phyloP scores from a whole-genome alignment of 2,329 filamentous ascomycete species.

The Cercospora zeae-maydis region DNA sequence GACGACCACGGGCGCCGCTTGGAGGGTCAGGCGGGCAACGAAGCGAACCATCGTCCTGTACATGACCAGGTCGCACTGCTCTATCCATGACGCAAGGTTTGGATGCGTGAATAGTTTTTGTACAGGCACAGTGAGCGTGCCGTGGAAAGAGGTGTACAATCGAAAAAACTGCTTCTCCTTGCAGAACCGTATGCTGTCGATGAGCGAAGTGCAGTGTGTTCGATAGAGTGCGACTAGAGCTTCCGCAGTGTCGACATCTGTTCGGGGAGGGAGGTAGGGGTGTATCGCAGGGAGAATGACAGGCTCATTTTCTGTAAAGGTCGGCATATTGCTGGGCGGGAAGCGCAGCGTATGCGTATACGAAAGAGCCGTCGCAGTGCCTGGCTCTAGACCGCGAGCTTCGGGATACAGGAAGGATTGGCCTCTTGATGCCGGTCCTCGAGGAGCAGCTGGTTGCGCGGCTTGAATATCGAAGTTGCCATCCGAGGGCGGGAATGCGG shows the following conservation, averaged over 20 bases:
- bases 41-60: slow-evolving; percentile 97
- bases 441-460: slow-evolving; percentile 30
- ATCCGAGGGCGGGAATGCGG: slow-evolving; percentile 44
- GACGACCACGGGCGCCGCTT: slow-evolving; percentile 85
- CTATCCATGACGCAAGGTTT: slow-evolving; percentile 84
- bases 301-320: slow-evolving; percentile 62
- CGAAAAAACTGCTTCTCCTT: slow-evolving; percentile 97
- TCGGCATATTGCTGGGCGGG: slow-evolving; percentile 54
- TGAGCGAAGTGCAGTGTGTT: slow-evolving; percentile 89
- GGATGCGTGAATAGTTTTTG: slow-evolving; percentile 85
- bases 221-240: slow-evolving; percentile 84
- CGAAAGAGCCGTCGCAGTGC: slow-evolving; percentile 46
- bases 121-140: slow-evolving; percentile 92
- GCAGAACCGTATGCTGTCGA: slow-evolving; percentile 93
- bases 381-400: slow-evolving; percentile 41
- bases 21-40: slow-evolving; percentile 79
- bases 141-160: slow-evolving; percentile 90
- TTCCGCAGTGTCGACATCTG: slow-evolving; percentile 81
- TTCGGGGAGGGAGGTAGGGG: slow-evolving; percentile 72
- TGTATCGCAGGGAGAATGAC: slow-evolving; percentile 83
- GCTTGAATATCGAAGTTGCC: slow-evolving; percentile 30
- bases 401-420: slow-evolving; percentile 48
- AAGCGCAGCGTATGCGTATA: slow-evolving; percentile 64
- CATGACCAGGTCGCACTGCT: slow-evolving; percentile 90
- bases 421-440: slow-evolving; percentile 43